Conservation (phyloP, 1,139 yeast genomes). For the Pichia terricola region DNA sequence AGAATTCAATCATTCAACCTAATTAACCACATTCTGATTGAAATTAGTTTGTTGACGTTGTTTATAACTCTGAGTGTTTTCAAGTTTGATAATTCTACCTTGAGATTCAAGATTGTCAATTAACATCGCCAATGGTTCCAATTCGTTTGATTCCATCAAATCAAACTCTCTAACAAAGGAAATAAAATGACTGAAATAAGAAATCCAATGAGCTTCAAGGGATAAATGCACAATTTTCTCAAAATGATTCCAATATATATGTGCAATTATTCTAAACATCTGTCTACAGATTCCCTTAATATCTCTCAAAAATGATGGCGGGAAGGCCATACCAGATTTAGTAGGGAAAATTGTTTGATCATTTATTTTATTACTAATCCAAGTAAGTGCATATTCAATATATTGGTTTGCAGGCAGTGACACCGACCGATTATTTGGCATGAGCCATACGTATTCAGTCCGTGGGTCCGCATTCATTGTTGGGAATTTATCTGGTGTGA, state of each 20-base stretch:
- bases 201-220: slow-evolving; percentile 96
- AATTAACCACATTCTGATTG: too few species aligned
- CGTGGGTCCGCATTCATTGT: slow-evolving; percentile 95
- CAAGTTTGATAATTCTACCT: slow-evolving; percentile 51
- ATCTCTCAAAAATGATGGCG: slow-evolving; percentile 73
- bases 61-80: slow-evolving; percentile 1
- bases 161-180: slow-evolving; percentile 80
- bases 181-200: slow-evolving; percentile 92
- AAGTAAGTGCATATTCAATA: slow-evolving; percentile 81
- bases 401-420: slow-evolving; percentile 89
- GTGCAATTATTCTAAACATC: slow-evolving; percentile 95
- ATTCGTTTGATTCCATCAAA: slow-evolving; percentile 66
- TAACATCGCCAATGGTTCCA: slow-evolving; percentile 68
- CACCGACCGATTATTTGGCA: slow-evolving; percentile 64
- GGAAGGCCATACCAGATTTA: slow-evolving; percentile 86
- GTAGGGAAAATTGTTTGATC: slow-evolving; percentile 92
- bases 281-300: slow-evolving; percentile 82
- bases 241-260: slow-evolving; percentile 87
- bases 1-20: too few species aligned
- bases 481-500: slow-evolving; percentile 81
- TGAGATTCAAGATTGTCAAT: slow-evolving; percentile 75
- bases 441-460: slow-evolving; percentile 87
- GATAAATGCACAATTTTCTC: slow-evolving; percentile 85
- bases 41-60: neutral
- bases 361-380: slow-evolving; percentile 82